Conservation (phyloP, 257 asterid genomes). For the Dorcoceras hygrometricum region DNA sequence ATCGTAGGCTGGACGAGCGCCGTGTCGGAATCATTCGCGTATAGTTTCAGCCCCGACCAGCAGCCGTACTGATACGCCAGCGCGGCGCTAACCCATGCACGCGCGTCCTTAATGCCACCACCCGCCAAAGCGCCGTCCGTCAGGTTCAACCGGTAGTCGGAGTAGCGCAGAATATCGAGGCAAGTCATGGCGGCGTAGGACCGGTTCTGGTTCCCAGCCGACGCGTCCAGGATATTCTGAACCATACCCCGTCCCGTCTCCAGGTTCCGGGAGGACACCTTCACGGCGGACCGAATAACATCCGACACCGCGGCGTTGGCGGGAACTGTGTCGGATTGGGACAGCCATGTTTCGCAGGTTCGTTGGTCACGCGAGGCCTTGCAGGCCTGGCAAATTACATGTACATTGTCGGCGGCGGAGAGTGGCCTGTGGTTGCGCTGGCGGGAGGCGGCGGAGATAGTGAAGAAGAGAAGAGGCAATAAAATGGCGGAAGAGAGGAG, state of each 20-base stretch:
- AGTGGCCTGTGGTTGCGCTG: conserved; percentile 19
- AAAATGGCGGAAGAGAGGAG: conserved; percentile 25
- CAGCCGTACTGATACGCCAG: conserved; percentile 55
- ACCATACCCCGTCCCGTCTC: conserved; percentile 40
- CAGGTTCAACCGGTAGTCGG: conserved; percentile 32
- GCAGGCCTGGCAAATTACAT: conserved; percentile 39
- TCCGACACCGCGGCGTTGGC: conserved; percentile 33
- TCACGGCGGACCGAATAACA: conserved; percentile 43
- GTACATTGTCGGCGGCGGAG: not conserved
- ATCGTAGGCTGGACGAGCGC: conserved; percentile 43
- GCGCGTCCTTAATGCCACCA: conserved; percentile 46
- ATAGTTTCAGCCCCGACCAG: conserved; percentile 48
- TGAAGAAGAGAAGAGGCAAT: conserved; percentile 26
- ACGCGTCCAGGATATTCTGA: conserved; percentile 27
- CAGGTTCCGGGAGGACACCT: conserved; percentile 31
- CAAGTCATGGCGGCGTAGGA: conserved; percentile 42
- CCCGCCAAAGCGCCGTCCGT: conserved; percentile 26
- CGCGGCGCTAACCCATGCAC: conserved; percentile 71
- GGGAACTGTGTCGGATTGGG: conserved; percentile 29
- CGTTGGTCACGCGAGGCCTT: conserved; percentile 53
- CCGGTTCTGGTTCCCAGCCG: conserved; percentile 42
- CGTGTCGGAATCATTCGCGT: conserved; percentile 41
- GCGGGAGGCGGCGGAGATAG: conserved; percentile 25
- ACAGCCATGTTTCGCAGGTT: conserved; percentile 33
- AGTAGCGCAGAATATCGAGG: conserved; percentile 41